phyloP scores from a whole-genome alignment of 139 green algal genomes.

The Chlorella vulgaris region DNA sequence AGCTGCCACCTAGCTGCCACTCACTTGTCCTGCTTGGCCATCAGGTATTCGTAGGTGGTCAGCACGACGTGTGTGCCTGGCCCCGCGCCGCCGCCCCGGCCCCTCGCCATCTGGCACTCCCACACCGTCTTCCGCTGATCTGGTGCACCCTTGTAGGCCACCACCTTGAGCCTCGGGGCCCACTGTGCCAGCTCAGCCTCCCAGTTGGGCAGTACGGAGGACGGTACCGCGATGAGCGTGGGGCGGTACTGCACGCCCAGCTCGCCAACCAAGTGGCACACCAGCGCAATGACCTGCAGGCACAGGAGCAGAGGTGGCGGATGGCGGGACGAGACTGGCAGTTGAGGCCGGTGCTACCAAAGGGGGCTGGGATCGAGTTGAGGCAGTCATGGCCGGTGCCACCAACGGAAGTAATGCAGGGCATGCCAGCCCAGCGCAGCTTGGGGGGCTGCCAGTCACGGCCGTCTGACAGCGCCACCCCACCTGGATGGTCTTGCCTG shows the following conservation, averaged over 20 bases:
- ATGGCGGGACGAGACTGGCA: background rate
- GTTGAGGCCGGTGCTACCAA: too few species aligned
- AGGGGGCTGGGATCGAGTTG: too few species aligned
- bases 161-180: conserved; percentile 77
- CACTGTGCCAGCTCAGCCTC: conserved; percentile 75
- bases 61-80: conserved; percentile 57
- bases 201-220: conserved; percentile 87
- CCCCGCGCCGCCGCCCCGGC: background rate
- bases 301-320: conserved; percentile 41
- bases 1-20: too few species aligned
- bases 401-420: too few species aligned
- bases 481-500: conserved; percentile 60
- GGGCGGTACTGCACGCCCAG: conserved; percentile 49
- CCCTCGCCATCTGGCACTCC: conserved; percentile 16
- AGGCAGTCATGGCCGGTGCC: too few species aligned
- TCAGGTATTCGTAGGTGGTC: conserved; percentile 65
- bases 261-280: conserved; percentile 50
- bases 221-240: conserved; percentile 81
- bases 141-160: conserved; percentile 50
- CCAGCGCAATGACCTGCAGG: conserved; percentile 64
- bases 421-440: too few species aligned
- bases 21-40: conserved; percentile 48
- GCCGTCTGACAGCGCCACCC: conserved; percentile 35
- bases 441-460: too few species aligned
- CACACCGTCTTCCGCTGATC: conserved; percentile 45